Conservation (phyloP, 1,284 basidiomycete genomes). For the Neotropicomus parvogracilis region DNA sequence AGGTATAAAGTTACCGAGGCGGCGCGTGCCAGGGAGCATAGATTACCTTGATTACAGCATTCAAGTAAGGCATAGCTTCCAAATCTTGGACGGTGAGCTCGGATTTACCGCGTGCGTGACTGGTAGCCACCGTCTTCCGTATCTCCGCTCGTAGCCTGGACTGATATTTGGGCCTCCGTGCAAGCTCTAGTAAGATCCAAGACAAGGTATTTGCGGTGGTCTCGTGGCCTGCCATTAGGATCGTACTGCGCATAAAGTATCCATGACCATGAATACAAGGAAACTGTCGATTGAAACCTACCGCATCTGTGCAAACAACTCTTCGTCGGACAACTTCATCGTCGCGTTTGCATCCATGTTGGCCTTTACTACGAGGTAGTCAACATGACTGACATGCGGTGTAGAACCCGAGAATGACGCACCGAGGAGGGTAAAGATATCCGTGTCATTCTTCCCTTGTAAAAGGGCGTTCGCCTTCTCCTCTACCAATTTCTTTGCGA, state of each 20-base stretch:
- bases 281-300: slow-evolving; percentile 10
- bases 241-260: slow-evolving; percentile 18
- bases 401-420: slow-evolving; percentile 3
- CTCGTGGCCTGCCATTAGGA: slow-evolving; percentile 49
- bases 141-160: slow-evolving; percentile 42
- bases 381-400: background rate
- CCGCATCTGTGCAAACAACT: slow-evolving; percentile 54
- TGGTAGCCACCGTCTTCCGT: slow-evolving; percentile 28
- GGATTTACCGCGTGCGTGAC: slow-evolving; percentile 36
- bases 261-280: background rate
- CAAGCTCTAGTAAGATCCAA: slow-evolving; percentile 43
- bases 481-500: slow-evolving; percentile 40
- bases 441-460: slow-evolving; percentile 33
- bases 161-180: slow-evolving; percentile 38
- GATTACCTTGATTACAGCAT: slow-evolving; percentile 50
- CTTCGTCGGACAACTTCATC: slow-evolving; percentile 44
- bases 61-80: slow-evolving; percentile 48
- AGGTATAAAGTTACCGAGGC: background rate
- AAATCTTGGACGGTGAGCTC: slow-evolving; percentile 44
- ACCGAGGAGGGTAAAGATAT: slow-evolving; percentile 44
- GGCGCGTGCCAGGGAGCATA: too few relatives aligned
- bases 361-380: slow-evolving; percentile 43
- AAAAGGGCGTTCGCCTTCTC: slow-evolving; percentile 38
- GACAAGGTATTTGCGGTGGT: slow-evolving; percentile 42
- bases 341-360: slow-evolving; percentile 46